Conservation (phyloP, 768 basidiomycete species). For the Auricularia cornea region DNA sequence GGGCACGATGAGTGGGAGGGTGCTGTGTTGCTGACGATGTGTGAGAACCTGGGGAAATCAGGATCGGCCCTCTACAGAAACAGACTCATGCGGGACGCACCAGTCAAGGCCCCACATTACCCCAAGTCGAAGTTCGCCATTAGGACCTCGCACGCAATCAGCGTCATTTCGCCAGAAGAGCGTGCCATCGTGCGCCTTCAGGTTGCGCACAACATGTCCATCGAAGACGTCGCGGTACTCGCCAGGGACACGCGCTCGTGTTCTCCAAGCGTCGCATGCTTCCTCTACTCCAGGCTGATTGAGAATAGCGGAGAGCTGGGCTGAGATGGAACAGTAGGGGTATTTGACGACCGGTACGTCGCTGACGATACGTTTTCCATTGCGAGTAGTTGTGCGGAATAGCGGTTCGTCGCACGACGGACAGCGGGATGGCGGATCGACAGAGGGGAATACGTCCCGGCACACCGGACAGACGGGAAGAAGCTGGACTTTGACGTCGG, state of each 20-base stretch:
- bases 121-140: too few relatives aligned
- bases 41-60: too few relatives aligned
- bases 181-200: slow-evolving; percentile 17
- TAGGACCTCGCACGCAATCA: too few relatives aligned
- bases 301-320: too few relatives aligned
- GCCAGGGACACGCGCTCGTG: slow-evolving; percentile 3
- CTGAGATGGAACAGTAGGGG: background rate
- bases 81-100: too few relatives aligned
- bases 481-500: slow-evolving; percentile 11
- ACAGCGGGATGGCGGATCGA: background rate
- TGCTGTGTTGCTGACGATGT: too few relatives aligned
- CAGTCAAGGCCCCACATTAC: too few relatives aligned
- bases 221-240: slow-evolving; percentile 21
- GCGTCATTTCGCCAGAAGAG: slow-evolving; percentile 18
- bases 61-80: too few relatives aligned
- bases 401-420: slow-evolving; percentile 10
- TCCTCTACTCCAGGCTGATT: too few relatives aligned
- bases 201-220: slow-evolving; percentile 16
- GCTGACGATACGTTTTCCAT: background rate
- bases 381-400: background rate
- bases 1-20: slow-evolving; percentile 29
- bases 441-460: slow-evolving; percentile 13
- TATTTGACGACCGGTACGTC: too few relatives aligned
- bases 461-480: slow-evolving; percentile 19
- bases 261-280: background rate